Base-by-base conservation (phyloP, 2,329 filamentous ascomycete genomes). In the Alternaria triticina region DNA sequence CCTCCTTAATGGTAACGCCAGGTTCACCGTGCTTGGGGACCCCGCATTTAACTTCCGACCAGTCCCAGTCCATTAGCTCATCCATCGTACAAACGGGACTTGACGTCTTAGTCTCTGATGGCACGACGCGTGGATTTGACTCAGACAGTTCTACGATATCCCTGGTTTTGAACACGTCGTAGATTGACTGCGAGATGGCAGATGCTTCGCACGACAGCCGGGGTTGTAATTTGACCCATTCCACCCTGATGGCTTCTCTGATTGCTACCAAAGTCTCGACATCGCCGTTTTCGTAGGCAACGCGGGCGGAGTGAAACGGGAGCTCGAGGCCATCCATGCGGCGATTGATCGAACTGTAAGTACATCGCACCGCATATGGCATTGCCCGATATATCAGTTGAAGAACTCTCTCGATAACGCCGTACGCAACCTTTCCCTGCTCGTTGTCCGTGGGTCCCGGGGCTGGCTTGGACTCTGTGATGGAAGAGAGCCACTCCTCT, bases 51-150 rank as follows among this genome's bases (percentile, higher is more conserved):
- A 27, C 51, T 45, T 12, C 15, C 9, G 6, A 17, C 11, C 8
- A 61, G 20, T n/a, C n/a, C 59, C 63, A 8, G 36, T 30, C 63
- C 63, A 63, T 6, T 7, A 15, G 1, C 52, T 33, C 22, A 46
- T 46, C 20, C 44, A 20, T 20, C 44, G 44, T 23, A 22, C 17
- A 46, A 22, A 22, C 17, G 17, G 44, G 22, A 46, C 33, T n/a
- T 17, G 33, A 40, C 33, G 8, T 40, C 33, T 40, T 17, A 40
- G 33, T 40, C 33, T 40, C 33, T 17, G 33, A 1, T 17, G 33
- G 33, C 15, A 40, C 33, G 15, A 40, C 33, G 33, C 33, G 33
- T n/a, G 33, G 33, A 17, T 40, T 40, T 40, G 33, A 40, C 33
- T 40, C 33, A 15, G 33, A 1, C 33, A 40, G 33, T 40, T 40